Conservation (phyloP, 805 yeast genomes). For the Grigorovia yakushimaensis region DNA sequence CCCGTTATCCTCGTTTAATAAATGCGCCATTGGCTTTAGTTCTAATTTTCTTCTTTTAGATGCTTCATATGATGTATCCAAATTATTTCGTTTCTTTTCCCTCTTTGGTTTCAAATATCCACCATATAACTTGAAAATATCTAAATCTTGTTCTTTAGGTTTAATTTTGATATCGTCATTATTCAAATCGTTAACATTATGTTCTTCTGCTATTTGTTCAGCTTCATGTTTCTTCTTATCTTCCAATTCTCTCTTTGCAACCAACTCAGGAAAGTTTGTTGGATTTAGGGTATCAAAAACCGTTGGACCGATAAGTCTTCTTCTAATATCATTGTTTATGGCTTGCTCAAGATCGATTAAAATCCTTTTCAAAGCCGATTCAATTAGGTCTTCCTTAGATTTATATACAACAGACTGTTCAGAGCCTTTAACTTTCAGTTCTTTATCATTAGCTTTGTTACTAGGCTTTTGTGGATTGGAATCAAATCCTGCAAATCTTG, state of each 20-base stretch:
- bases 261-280: slow-evolving; percentile 43
- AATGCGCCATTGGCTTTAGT: slow-evolving; percentile 23
- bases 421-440: not conserved
- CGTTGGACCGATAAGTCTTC: slow-evolving; percentile 59
- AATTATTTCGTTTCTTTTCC: slow-evolving; percentile 10
- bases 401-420: slow-evolving; percentile 9
- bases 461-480: not conserved
- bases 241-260: slow-evolving; percentile 28
- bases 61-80: slow-evolving; percentile 6
- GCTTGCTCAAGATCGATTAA: slow-evolving; percentile 55
- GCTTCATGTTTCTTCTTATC: slow-evolving; percentile 17
- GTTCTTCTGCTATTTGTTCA: not conserved
- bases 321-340: slow-evolving; percentile 62
- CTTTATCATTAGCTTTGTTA: not conserved
- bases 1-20: slow-evolving; percentile 21
- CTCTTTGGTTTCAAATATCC: slow-evolving; percentile 8
- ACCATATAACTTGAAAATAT: slow-evolving; percentile 28
- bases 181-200: not conserved
- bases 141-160: slow-evolving; percentile 29
- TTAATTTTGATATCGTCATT: slow-evolving; percentile 4
- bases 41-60: slow-evolving; percentile 12
- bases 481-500: slow-evolving; percentile 4
- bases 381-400: slow-evolving; percentile 32
- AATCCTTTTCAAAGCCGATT: slow-evolving; percentile 50
- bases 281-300: slow-evolving; percentile 53